Base-by-base conservation (phyloP, 2,329 filamentous ascomycete species). In the Beauveria scarabaeidicola region DNA sequence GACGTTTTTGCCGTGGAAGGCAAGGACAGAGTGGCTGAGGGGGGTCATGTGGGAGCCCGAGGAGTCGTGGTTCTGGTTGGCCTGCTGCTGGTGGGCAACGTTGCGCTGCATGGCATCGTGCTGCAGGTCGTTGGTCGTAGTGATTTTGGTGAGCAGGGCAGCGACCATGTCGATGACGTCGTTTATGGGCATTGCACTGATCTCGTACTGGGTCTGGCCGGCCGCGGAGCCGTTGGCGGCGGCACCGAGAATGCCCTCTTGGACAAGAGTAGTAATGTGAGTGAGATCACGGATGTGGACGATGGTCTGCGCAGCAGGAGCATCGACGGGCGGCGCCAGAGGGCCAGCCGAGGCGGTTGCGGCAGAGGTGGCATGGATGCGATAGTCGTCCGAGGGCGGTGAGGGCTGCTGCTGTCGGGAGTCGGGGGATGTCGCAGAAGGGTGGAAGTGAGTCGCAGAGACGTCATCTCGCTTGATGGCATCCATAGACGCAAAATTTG, bases 81-180 rank as follows among this genome's bases (percentile, higher is more conserved):
- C 81, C 64, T 83, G 81, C 60, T 82, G 80, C 62, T 83, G 79
- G 61, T 84, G 81, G n/a, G 78, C 73, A 3, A 78, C 80, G 62
- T 83, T 84, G 59, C 91, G 85, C 73, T 97, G 91, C 64, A 96
- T 75, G 64, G 92, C 89, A 70, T 97, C 91, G 73, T 97, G 93
- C 71, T 97, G 92, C 55, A 88, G 78, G 71, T 99, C 94, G 70
- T 99, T 99, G 60, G 93, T 97, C 3, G 90, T 91, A 6, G 94
- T 97, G 67, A 99, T 99, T 73, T 97, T 97, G 60, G 93, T 96
- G 63, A 99, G 79, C 25, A 99, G 81, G 7, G 92, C 94, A 5
- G 94, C 94, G 4, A 99, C 94, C 94, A 99, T 97, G 74, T 97
- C 93, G 70, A 99, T 99, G 66, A 99, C 90, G 70, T 99, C 93